Conservation (phyloP, 305 asterid genomes). For the Salvia sclarea region DNA sequence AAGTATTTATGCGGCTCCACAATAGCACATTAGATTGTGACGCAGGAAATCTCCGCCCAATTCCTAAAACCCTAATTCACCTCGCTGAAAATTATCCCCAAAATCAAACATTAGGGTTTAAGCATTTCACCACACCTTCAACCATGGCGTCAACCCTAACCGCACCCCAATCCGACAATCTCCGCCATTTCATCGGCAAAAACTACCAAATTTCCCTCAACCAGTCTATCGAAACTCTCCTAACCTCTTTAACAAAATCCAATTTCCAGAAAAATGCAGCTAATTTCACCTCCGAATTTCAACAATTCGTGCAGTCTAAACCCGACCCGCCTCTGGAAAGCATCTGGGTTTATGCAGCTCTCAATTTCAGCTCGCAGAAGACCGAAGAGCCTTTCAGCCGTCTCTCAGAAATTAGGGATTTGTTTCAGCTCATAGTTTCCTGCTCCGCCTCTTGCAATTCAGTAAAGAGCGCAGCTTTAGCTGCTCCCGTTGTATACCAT, state of each 20-base stretch:
- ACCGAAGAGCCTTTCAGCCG: slow-evolving; percentile 38
- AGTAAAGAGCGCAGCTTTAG: slow-evolving; percentile 45
- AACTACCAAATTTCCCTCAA: slow-evolving; percentile 45
- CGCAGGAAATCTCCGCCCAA: slow-evolving; percentile 19
- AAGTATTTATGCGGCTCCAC: background rate
- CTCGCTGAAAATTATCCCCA: background rate
- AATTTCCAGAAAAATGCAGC: slow-evolving; percentile 30
- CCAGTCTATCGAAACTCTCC: slow-evolving; percentile 44
- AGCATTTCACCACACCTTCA: slow-evolving; percentile 18
- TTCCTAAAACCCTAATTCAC: slow-evolving; percentile 31
- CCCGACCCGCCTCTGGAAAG: slow-evolving; percentile 64
- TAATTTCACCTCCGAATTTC: slow-evolving; percentile 38
- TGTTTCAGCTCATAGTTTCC: slow-evolving; percentile 54
- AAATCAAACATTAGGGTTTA: slow-evolving; percentile 37
- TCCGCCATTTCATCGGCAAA: slow-evolving; percentile 38
- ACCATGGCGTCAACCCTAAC: slow-evolving; percentile 47
- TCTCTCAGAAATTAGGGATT: slow-evolving; percentile 43
- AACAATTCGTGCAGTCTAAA: slow-evolving; percentile 47
- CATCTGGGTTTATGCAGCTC: slow-evolving; percentile 62
- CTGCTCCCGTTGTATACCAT: slow-evolving; percentile 57
- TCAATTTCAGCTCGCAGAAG: slow-evolving; percentile 34
- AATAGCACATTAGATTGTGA: background rate
- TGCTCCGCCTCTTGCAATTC: slow-evolving; percentile 53
- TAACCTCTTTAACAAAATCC: slow-evolving; percentile 34
- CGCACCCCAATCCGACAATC: slow-evolving; percentile 27